Evolutionary conservation across 1,139 yeast species (phyloP), one percentile per base, ranked within the genome.

Genomic region (Meyerozyma guilliermondii): DNA sequence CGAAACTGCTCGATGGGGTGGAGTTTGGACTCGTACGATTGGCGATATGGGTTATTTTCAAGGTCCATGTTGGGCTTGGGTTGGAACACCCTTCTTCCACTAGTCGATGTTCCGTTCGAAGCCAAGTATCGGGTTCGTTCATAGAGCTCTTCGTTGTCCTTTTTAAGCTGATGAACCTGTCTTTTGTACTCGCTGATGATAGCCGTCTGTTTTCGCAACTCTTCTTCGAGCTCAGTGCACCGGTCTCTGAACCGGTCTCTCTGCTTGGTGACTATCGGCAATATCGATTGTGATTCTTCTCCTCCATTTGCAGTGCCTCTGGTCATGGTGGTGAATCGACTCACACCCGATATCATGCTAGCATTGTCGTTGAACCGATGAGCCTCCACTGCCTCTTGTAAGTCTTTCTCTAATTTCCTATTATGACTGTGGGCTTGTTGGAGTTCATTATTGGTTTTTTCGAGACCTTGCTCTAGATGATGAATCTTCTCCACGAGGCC

Each of bases 221-320:
- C 95, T 43, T 85, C 86, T 59, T 92, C 98, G 41, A 92, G 71
- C 56, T 88, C 96, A 43, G 76, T 78, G 54, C 85, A 88, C 45
- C 91, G 76, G 26, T 80, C 78, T 53, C 95, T 80, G 70, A 91
- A 89, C 49, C 98, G 71, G 60, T 92, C 98, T 60, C 98, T 79
- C 65, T 92, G 98, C 55, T 92, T 91, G 18, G 97, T 89, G 27
- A 92, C 81, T 41, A 92, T 88, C 0, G 96, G 95, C 39, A 92
- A 65, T 35, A 92, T 83, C 0, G 88, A 76, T 26, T 18, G 36
- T 6, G 69, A 58, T 35, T 75, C 66, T 41, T 65, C 72, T 11
- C 56, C 14, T 20, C 39, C 43, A 17, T 38, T 44, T 33, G 39
- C 46, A 47, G 44, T 44, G 10, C 46, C 62, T 39, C 66, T 45